Evolutionary conservation across 495 filamentous ascomycete genomes (phyloP).

Genomic region (Tetracladium marchalianum): DNA sequence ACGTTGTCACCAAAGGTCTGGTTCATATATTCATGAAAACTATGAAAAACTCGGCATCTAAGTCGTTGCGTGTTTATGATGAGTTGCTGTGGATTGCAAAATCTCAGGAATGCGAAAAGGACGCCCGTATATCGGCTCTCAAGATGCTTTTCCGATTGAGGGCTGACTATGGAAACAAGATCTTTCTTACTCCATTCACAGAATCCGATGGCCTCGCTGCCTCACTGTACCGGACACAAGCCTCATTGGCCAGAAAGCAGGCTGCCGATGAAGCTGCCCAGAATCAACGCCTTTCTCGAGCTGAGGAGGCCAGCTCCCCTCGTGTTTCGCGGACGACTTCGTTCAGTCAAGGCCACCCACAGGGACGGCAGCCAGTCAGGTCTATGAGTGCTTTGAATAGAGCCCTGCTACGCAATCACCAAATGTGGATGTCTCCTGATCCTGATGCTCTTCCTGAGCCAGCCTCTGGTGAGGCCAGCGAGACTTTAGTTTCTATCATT

Average conservation of each 20-base stretch:
- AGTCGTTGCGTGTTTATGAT: slow-evolving; percentile 40
- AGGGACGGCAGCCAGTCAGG: slow-evolving; percentile 20
- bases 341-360: slow-evolving; percentile 31
- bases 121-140: slow-evolving; percentile 70
- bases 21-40: slow-evolving; percentile 51
- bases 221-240: slow-evolving; percentile 56
- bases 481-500: slow-evolving; percentile 26
- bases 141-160: slow-evolving; percentile 78
- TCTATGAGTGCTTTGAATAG: slow-evolving; percentile 27
- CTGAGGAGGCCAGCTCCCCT: slow-evolving; percentile 15
- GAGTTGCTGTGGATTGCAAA: slow-evolving; percentile 49
- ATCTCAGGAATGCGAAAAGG: slow-evolving; percentile 41
- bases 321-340: slow-evolving; percentile 37
- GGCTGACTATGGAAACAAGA: slow-evolving; percentile 62
- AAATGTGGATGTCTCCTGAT: slow-evolving; percentile 43
- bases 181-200: slow-evolving; percentile 53
- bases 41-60: slow-evolving; percentile 42
- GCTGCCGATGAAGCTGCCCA: slow-evolving; percentile 36
- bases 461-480: slow-evolving; percentile 31
- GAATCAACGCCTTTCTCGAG: slow-evolving; percentile 26
- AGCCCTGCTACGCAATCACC: slow-evolving; percentile 28
- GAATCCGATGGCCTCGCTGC: slow-evolving; percentile 65
- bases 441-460: slow-evolving; percentile 37
- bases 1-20: slow-evolving; percentile 45
- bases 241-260: slow-evolving; percentile 37